Conservation (phyloP, 164 flowering plant genomes). For the Nymphaea thermarum region DNA sequence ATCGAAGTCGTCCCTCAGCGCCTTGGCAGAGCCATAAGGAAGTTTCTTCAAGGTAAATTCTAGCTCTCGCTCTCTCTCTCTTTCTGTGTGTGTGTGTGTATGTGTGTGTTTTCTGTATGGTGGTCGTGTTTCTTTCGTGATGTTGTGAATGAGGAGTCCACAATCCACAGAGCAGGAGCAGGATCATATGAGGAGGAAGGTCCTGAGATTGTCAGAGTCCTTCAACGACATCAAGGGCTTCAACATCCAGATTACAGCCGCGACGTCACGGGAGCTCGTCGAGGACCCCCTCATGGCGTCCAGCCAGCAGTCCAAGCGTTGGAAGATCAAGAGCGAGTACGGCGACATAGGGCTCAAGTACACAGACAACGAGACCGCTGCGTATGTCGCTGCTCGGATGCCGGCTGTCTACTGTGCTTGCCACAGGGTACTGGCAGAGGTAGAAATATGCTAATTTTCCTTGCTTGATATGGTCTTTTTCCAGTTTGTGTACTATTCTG, state of each 20-base stretch:
- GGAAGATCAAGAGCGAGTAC: slow-evolving; percentile 74
- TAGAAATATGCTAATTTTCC: neutral
- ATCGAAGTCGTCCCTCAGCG: slow-evolving; percentile 57
- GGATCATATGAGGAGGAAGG: slow-evolving; percentile 65
- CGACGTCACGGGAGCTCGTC: slow-evolving; percentile 57
- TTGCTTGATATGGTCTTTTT: neutral
- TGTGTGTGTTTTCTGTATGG: neutral
- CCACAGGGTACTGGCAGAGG: slow-evolving; percentile 40
- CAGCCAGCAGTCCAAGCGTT: slow-evolving; percentile 40
- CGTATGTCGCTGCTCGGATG: slow-evolving; percentile 96
- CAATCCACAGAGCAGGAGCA: slow-evolving; percentile 53
- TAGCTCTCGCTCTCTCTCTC: slow-evolving; percentile 2
- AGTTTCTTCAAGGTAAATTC: slow-evolving; percentile 46
- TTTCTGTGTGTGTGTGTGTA: neutral
- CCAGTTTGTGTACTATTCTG: too few species aligned
- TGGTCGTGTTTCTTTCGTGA: neutral
- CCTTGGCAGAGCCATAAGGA: slow-evolving; percentile 80
- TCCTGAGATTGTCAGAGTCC: slow-evolving; percentile 59
- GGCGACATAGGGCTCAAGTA: slow-evolving; percentile 82
- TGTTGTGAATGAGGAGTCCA: neutral
- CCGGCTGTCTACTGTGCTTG: slow-evolving; percentile 94
- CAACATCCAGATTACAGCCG: slow-evolving; percentile 30
- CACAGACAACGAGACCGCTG: slow-evolving; percentile 58
- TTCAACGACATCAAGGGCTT: slow-evolving; percentile 52
- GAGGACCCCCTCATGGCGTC: slow-evolving; percentile 59